These are phyloP conservation scores for Metroxylon sagu DNA, from an alignment of 176 grass and related monocot genomes.

Conservation along the genomic window DNA sequence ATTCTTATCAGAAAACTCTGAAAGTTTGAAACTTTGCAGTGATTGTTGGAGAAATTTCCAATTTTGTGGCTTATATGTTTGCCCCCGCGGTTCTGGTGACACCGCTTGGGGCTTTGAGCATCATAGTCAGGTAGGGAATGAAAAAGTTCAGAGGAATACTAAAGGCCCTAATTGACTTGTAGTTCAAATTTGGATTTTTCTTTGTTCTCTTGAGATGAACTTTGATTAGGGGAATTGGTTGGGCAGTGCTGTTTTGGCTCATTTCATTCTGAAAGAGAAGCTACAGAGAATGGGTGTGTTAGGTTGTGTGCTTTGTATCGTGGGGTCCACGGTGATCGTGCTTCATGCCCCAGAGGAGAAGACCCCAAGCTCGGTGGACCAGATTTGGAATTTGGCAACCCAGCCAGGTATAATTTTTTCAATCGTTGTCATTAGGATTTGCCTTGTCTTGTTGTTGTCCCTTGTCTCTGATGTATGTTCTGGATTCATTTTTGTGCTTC, in stretches of 20 bases:
- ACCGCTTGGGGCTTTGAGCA: conserved; percentile 75
- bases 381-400: conserved; percentile 81
- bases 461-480: conserved; percentile 9
- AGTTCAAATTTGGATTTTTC: too few relatives aligned
- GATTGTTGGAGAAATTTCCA: conserved; percentile 83
- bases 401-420: conserved; percentile 49
- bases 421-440: too few relatives aligned
- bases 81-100: conserved; percentile 74
- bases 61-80: conserved; percentile 95
- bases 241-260: conserved; percentile 79
- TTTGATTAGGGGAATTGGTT: conserved; percentile 7
- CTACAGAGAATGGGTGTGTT: conserved; percentile 75
- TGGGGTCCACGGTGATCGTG: conserved; percentile 86
- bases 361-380: conserved; percentile 58
- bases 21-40: conserved; percentile 35
- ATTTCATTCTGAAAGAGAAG: conserved; percentile 92
- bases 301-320: conserved; percentile 83
- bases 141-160: too few relatives aligned
- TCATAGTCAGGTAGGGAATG: conserved; percentile 64
- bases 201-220: background rate
- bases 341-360: conserved; percentile 87
- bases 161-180: too few relatives aligned
- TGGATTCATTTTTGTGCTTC: conserved; percentile 7
- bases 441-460: conserved; percentile 5
- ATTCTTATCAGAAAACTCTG: too few relatives aligned